These are phyloP conservation scores for Graphiopsis chlorocephala DNA, from an alignment of 2,329 filamentous ascomycete species.

Conservation along the genomic window DNA sequence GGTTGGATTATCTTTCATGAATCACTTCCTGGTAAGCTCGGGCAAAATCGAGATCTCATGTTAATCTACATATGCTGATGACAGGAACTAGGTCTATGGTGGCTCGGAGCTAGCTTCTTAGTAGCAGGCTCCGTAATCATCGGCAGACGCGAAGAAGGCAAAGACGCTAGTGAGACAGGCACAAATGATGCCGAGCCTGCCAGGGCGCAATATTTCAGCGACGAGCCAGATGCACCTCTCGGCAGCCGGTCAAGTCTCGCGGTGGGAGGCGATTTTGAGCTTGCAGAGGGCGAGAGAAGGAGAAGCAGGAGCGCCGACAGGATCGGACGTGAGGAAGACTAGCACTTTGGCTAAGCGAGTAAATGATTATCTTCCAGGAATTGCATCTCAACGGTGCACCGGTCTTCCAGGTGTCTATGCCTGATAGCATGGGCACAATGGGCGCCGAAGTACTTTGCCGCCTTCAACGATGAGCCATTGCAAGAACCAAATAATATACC, in stretches of 20 bases:
- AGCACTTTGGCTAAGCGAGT: not conserved
- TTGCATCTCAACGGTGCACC: not conserved
- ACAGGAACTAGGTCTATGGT: slow-evolving; percentile 58
- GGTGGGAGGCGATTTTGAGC: slow-evolving; percentile 6
- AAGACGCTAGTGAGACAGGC: slow-evolving; percentile 27
- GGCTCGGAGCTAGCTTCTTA: slow-evolving; percentile 68
- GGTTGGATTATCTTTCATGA: slow-evolving; percentile 71
- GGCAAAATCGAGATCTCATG: not conserved
- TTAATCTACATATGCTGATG: not conserved
- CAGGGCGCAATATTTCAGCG: slow-evolving; percentile 23
- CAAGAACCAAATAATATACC: not conserved
- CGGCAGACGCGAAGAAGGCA: slow-evolving; percentile 62
- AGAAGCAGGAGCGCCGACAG: slow-evolving; percentile 13
- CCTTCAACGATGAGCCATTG: not conserved
- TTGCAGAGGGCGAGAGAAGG: not conserved
- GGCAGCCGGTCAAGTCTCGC: not conserved
- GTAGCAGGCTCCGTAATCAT: slow-evolving; percentile 77
- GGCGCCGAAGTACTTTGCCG: too few species aligned
- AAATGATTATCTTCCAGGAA: not conserved
- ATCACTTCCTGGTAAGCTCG: slow-evolving; percentile 53
- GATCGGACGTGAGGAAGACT: not conserved
- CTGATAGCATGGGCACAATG: not conserved
- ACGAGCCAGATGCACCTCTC: slow-evolving; percentile 33
- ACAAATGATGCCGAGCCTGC: slow-evolving; percentile 23
- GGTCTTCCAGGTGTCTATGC: not conserved